These are phyloP conservation scores for Fusarium oxysporum DNA, from an alignment of 2,329 filamentous ascomycete species.

Conservation along the genomic window DNA sequence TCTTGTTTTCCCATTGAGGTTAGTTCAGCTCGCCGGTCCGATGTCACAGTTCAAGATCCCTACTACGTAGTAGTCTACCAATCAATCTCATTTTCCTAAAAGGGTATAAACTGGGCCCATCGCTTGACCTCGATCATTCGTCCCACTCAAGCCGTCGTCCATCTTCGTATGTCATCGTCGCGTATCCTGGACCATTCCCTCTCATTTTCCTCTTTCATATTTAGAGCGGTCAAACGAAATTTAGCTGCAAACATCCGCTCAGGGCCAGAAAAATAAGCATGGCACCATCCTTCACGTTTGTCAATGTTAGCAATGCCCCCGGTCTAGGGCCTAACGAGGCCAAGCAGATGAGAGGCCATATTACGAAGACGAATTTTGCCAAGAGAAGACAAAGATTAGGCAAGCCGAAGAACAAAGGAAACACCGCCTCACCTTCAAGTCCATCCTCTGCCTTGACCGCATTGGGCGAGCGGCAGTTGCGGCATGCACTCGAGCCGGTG, in stretches of 20 bases:
- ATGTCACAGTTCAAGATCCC: background rate
- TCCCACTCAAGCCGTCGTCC: background rate
- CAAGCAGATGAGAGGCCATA: conserved; percentile 15
- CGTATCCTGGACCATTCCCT: background rate
- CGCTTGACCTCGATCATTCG: background rate
- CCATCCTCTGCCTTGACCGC: accelerated
- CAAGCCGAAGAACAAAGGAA: background rate
- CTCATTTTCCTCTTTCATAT: conserved; percentile 1
- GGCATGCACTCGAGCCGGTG: background rate
- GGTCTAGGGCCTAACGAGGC: conserved; percentile 7
- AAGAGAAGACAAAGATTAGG: conserved; percentile 14
- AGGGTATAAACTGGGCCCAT: background rate
- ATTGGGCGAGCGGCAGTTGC: background rate
- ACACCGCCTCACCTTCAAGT: too few species aligned
- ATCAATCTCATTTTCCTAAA: conserved; percentile 31
- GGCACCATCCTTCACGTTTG: conserved; percentile 1
- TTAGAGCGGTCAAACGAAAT: accelerated
- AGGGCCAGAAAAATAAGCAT: background rate
- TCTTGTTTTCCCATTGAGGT: conserved; percentile 1
- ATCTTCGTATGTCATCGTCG: background rate
- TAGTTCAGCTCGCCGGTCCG: background rate
- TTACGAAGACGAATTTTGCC: conserved; percentile 19
- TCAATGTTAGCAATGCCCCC: conserved; percentile 16
- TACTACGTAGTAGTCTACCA: background rate
- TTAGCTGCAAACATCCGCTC: accelerated